phyloP scores from a whole-genome alignment of 257 asterid genomes.

The Nicotiana noctiflora region DNA sequence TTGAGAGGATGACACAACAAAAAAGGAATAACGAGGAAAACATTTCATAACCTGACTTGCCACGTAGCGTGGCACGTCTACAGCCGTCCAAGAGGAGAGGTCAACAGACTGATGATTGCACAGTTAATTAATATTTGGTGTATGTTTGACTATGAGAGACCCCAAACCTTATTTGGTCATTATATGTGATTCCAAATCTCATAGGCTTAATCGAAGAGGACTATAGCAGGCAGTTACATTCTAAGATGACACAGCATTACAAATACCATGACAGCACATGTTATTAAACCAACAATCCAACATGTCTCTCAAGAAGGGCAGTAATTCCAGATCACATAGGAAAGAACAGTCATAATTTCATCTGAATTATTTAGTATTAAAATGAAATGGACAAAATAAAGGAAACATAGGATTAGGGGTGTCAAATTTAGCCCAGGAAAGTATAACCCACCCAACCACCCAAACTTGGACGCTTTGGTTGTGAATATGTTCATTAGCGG shows the following conservation, averaged over 20 bases:
- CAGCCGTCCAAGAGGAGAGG: neutral
- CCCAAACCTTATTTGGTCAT: neutral
- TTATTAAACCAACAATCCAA: neutral
- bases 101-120: neutral
- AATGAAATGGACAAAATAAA: neutral
- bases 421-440: too few relatives aligned
- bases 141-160: neutral
- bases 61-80: neutral
- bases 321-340: neutral
- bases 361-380: neutral
- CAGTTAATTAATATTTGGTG: neutral
- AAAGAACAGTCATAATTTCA: neutral
- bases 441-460: too few relatives aligned
- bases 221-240: neutral
- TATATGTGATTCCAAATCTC: neutral
- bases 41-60: neutral
- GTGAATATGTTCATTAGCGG: too few relatives aligned
- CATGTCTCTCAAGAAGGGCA: neutral
- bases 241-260: neutral
- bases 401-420: neutral
- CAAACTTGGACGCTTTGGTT: too few relatives aligned
- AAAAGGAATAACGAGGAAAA: neutral
- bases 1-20: neutral
- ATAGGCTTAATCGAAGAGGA: neutral
- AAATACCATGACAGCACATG: neutral